Evolutionary conservation across 192 early-diverging fungal genomes (phyloP).

Genomic region (Lobosporangium transversale): DNA sequence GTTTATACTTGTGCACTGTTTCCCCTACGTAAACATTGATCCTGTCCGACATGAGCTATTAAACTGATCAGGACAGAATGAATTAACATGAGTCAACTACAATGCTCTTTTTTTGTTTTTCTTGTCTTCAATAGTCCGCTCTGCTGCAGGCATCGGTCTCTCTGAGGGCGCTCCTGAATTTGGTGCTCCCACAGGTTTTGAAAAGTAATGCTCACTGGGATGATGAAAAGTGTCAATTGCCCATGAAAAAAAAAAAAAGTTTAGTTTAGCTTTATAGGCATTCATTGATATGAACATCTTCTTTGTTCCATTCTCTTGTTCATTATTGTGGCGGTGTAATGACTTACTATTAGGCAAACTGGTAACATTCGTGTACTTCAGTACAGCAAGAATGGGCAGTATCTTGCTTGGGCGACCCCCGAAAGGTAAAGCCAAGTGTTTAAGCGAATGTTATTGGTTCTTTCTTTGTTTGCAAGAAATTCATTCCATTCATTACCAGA

Average conservation of each 20-base stretch:
- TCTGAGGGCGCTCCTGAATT: constrained; percentile 64
- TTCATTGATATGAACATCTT: neutral
- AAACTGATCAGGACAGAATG: neutral
- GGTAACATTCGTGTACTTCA: constrained; percentile 64
- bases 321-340: too few relatives aligned
- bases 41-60: too few relatives aligned
- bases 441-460: constrained; percentile 4
- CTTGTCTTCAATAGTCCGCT: constrained; percentile 55
- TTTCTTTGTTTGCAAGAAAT: too few relatives aligned
- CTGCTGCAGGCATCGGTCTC: constrained; percentile 62
- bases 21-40: too few relatives aligned
- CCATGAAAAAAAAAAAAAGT: neutral
- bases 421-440: constrained; percentile 58
- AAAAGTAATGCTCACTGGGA: constrained; percentile 54
- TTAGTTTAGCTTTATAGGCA: too few relatives aligned
- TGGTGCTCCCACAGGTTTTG: constrained; percentile 58
- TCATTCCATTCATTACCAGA: too few relatives aligned
- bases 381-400: constrained; percentile 80
- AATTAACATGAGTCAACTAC: constrained; percentile 14
- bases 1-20: too few relatives aligned
- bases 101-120: neutral
- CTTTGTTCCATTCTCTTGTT: neutral
- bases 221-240: neutral
- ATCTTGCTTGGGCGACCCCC: constrained; percentile 72
- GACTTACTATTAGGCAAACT: too few relatives aligned